phyloP scores from a whole-genome alignment of 345 rosid genomes.

The Salix udensis region DNA sequence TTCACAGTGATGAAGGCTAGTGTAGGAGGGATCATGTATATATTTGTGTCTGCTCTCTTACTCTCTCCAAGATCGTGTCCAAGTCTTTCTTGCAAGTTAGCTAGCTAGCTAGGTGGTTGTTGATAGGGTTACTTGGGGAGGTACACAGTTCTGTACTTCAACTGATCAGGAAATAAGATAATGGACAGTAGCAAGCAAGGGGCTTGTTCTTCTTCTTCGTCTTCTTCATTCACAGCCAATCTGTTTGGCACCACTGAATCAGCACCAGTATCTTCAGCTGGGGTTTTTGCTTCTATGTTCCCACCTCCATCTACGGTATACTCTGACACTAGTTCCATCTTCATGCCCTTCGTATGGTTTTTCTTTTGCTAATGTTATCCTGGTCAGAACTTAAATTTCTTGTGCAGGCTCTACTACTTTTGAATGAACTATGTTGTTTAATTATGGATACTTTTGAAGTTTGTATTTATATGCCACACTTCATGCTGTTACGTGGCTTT shows the following conservation, averaged over 20 bases:
- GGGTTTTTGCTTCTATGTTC: constrained; percentile 60
- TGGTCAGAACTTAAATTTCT: not conserved
- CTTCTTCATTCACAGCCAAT: constrained; percentile 54
- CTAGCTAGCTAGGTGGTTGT: not conserved
- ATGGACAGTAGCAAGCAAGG: constrained; percentile 55
- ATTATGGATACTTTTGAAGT: not conserved
- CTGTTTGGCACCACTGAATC: constrained; percentile 67
- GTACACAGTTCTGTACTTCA: not conserved
- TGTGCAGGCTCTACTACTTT: not conserved
- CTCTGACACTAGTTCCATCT: not conserved
- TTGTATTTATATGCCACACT: not conserved
- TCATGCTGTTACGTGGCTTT: not conserved
- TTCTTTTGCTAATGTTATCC: not conserved
- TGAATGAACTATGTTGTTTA: not conserved
- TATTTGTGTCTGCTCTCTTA: not conserved
- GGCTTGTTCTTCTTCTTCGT: constrained; percentile 44
- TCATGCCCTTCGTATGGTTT: not conserved
- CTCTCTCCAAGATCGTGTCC: not conserved
- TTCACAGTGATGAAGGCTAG: constrained; percentile 17
- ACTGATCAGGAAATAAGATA: not conserved
- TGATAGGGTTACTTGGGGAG: not conserved
- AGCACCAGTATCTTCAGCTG: constrained; percentile 42
- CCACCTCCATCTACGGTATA: constrained; percentile 55
- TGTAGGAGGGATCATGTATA: constrained; percentile 7
- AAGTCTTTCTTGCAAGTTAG: not conserved